These are phyloP conservation scores for Coprinopsis marcescibilis DNA, from an alignment of 768 basidiomycete species.

Conservation along the genomic window DNA sequence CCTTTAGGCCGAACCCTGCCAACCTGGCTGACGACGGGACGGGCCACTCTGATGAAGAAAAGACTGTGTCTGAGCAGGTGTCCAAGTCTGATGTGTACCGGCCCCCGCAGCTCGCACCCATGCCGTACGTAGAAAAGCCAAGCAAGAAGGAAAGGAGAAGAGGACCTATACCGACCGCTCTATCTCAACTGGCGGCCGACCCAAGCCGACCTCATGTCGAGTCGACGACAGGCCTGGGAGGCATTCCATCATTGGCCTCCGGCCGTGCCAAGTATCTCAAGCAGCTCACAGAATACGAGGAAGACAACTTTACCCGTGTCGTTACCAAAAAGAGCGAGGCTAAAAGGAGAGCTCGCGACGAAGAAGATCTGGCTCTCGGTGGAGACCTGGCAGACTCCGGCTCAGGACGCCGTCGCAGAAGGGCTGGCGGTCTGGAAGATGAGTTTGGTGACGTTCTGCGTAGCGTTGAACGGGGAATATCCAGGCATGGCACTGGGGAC, in stretches of 20 bases:
- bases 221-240: constrained; percentile 67
- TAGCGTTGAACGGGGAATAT: constrained; percentile 46
- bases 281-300: constrained; percentile 84
- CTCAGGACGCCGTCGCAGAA: constrained; percentile 46
- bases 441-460: constrained; percentile 80
- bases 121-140: constrained; percentile 66
- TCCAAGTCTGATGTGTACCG: constrained; percentile 53
- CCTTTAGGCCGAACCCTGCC: constrained; percentile 86
- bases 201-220: constrained; percentile 66
- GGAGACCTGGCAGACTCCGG: constrained; percentile 45
- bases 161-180: constrained; percentile 56
- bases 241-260: constrained; percentile 49
- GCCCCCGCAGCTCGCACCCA: constrained; percentile 83
- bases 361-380: constrained; percentile 84
- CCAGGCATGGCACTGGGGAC: constrained; percentile 42
- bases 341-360: constrained; percentile 66
- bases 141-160: constrained; percentile 34
- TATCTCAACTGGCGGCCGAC: constrained; percentile 60
- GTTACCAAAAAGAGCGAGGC: constrained; percentile 88
- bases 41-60: constrained; percentile 6
- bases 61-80: constrained; percentile 13
- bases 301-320: constrained; percentile 88
- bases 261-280: constrained; percentile 75
- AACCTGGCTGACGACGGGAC: constrained; percentile 42
- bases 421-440: constrained; percentile 71